Conservation (phyloP, 208 protist species). For the Herpetomonas muscarum region DNA sequence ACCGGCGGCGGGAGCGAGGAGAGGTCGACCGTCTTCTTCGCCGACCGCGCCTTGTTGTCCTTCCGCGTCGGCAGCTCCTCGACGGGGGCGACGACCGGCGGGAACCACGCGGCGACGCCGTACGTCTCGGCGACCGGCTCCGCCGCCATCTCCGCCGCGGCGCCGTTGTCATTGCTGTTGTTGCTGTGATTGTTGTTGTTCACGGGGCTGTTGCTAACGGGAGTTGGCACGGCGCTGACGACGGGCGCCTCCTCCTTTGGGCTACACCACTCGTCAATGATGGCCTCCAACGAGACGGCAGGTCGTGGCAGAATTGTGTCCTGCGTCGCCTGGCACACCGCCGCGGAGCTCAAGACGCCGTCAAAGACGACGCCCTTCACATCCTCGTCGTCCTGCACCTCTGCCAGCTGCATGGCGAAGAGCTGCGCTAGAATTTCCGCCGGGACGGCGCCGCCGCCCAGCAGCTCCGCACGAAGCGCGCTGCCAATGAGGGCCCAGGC, state of each 20-base stretch:
- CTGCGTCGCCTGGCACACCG: conserved; percentile 16
- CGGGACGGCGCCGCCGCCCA: conserved; percentile 40
- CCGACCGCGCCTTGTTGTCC: conserved; percentile 36
- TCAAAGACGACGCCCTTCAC: conserved; percentile 63
- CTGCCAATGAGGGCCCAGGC: conserved; percentile 38
- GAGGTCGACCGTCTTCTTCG: conserved; percentile 58
- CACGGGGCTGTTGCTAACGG: too few relatives aligned
- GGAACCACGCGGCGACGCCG: conserved; percentile 13
- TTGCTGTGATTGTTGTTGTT: too few relatives aligned
- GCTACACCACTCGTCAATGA: not conserved
- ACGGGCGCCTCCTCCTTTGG: not conserved
- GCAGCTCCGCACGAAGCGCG: conserved; percentile 32
- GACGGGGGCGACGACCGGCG: conserved; percentile 10
- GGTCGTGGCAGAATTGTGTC: conserved; percentile 9
- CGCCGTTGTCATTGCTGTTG: too few relatives aligned
- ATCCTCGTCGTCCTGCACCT: conserved; percentile 18
- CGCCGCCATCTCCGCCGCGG: too few relatives aligned
- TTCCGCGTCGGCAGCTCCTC: conserved; percentile 34
- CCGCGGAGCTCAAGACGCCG: conserved; percentile 34
- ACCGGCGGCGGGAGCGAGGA: conserved; percentile 60
- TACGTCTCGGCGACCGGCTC: not conserved
- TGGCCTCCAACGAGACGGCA: not conserved
- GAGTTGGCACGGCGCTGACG: too few relatives aligned
- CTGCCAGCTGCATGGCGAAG: conserved; percentile 40
- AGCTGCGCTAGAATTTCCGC: conserved; percentile 37